Evolutionary conservation across 1,284 basidiomycete species (phyloP).

Genomic region (Tilletia horrida): DNA sequence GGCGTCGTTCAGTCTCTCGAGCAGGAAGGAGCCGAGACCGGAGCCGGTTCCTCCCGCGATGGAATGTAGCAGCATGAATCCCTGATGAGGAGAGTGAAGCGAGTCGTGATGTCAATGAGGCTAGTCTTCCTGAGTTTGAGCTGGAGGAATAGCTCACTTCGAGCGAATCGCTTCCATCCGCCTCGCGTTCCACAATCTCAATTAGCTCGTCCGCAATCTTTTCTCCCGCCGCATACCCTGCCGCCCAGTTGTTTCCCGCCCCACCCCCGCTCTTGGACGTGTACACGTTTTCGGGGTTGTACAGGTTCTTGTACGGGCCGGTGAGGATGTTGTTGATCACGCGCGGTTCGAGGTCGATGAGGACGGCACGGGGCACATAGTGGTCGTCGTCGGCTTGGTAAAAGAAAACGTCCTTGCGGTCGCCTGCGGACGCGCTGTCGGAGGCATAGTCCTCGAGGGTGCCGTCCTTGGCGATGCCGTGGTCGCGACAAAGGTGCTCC

Average conservation of each 20-base stretch:
- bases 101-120: no score
- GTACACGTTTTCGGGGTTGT: conserved; percentile 98
- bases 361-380: conserved; percentile 93
- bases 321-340: conserved; percentile 88
- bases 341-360: conserved; percentile 95
- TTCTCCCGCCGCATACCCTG: conserved; percentile 79
- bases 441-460: conserved; percentile 51
- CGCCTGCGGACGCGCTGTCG: conserved; percentile 56
- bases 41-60: conserved; percentile 98
- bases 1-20: conserved; percentile 93
- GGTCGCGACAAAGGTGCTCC: conserved; percentile 54
- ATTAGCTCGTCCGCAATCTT: conserved; percentile 92
- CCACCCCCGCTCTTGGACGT: conserved; percentile 92
- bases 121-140: background rate
- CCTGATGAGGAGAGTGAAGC: conserved; percentile 62
- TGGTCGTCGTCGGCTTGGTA: conserved; percentile 99
- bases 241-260: conserved; percentile 98
- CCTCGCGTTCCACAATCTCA: conserved; percentile 98
- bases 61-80: conserved; percentile 97
- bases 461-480: conserved; percentile 53
- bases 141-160: conserved; percentile 65
- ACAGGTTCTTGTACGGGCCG: conserved; percentile 87
- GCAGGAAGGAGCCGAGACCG: conserved; percentile 90
- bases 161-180: conserved; percentile 93
- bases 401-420: conserved; percentile 99